Conservation (phyloP, 176 grass and related monocot genomes). For the Carex cristatella region DNA sequence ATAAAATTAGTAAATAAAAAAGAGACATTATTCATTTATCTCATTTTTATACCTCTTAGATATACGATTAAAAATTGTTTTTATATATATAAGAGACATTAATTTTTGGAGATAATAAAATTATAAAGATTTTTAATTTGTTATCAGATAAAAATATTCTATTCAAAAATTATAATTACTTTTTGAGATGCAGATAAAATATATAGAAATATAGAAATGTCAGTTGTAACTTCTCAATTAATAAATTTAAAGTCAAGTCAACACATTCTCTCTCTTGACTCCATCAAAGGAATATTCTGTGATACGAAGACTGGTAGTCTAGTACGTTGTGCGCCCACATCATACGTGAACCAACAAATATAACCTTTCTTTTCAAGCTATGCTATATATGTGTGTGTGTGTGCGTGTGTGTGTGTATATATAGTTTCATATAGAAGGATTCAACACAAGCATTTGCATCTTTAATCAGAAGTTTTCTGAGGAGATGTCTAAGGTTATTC, state of each 20-base stretch:
- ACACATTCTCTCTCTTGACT: background rate
- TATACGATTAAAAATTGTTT: too few species aligned
- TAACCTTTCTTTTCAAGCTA: background rate
- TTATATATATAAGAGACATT: too few species aligned
- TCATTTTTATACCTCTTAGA: too few species aligned
- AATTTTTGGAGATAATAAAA: too few species aligned
- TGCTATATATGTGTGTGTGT: background rate
- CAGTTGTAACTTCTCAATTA: background rate
- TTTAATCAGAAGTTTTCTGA: background rate
- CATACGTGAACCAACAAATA: background rate
- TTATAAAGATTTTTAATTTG: too few species aligned
- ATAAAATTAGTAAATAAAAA: too few species aligned
- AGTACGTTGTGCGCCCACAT: background rate
- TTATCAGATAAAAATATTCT: too few species aligned
- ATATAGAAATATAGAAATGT: background rate
- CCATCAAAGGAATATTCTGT: background rate
- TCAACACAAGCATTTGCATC: background rate
- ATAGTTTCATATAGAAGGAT: background rate
- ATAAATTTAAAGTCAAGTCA: background rate
- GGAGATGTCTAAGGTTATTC: constrained; percentile 7
- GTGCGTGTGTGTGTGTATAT: too few species aligned
- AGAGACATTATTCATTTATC: too few species aligned
- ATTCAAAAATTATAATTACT: too few species aligned
- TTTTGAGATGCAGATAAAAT: background rate
- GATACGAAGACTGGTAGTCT: background rate